These are phyloP conservation scores for Silybum marianum DNA, from an alignment of 129 eudicot species.

Conservation along the genomic window DNA sequence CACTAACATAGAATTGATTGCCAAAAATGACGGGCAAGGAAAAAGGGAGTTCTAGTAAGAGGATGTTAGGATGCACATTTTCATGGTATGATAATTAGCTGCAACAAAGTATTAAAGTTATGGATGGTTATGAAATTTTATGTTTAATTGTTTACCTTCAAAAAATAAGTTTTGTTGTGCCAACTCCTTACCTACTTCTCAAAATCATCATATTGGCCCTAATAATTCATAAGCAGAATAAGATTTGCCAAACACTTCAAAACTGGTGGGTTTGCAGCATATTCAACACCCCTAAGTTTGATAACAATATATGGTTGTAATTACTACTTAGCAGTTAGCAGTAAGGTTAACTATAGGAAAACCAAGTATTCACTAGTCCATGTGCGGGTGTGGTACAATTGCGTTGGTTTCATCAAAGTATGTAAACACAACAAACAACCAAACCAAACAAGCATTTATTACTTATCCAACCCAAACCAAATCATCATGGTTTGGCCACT, in stretches of 20 bases:
- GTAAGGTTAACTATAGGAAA: neutral
- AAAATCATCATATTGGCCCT: neutral
- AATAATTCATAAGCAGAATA: neutral
- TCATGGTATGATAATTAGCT: conserved; percentile 1
- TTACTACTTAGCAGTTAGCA: neutral
- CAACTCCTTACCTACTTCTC: neutral
- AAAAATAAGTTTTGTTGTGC: neutral
- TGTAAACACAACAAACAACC: neutral
- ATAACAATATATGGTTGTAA: neutral
- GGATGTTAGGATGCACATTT: neutral
- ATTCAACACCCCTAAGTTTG: neutral
- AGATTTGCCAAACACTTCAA: neutral
- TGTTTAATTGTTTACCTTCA: neutral
- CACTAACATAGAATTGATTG: conserved; percentile 16
- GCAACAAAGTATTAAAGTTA: conserved; percentile 4
- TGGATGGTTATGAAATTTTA: neutral
- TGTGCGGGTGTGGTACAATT: neutral
- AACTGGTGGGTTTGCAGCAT: neutral
- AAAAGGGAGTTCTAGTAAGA: neutral
- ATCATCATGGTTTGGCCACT: neutral
- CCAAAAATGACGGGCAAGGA: neutral
- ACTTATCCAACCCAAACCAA: conserved; percentile 5
- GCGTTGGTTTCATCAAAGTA: neutral
- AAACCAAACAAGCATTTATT: neutral
- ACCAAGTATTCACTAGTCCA: neutral